A percentile compares a stretch with the other conserved stretches of the same genome.
Conservation (phyloP, 805 yeast species). For the Nakazawaea sp. region DNA sequence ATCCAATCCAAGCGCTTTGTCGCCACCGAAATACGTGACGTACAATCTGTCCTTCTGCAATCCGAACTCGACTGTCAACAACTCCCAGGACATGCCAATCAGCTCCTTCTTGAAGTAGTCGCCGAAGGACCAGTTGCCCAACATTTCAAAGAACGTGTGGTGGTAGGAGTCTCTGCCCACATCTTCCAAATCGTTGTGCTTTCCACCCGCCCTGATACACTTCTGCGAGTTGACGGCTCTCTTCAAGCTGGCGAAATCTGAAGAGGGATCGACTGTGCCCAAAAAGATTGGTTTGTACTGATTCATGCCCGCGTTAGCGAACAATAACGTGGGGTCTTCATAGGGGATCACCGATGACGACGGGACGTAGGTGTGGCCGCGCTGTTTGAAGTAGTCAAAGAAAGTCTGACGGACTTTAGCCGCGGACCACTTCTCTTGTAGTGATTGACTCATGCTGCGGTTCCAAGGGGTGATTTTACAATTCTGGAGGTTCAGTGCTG, state of each 20-base stretch:
- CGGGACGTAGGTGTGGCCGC: conserved; percentile 76
- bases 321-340: conserved; percentile 94
- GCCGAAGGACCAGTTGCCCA: conserved; percentile 99
- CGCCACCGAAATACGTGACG: conserved; percentile 97
- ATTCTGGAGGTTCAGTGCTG: too few relatives aligned
- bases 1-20: conserved; percentile 68
- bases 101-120: conserved; percentile 97
- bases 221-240: conserved; percentile 95
- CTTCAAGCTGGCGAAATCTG: conserved; percentile 76
- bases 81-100: conserved; percentile 81
- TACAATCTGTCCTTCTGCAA: conserved; percentile 74
- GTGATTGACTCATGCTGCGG: too few relatives aligned
- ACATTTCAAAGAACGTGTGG: conserved; percentile 98
- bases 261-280: conserved; percentile 95
- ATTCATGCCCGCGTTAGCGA: conserved; percentile 99
- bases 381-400: conserved; percentile 66
- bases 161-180: conserved; percentile 98
- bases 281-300: conserved; percentile 96
- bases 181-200: conserved; percentile 96
- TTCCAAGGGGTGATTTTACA: too few relatives aligned
- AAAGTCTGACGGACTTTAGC: conserved; percentile 66
- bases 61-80: conserved; percentile 80
- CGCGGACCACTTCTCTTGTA: conserved; percentile 37
- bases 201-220: conserved; percentile 99
- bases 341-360: conserved; percentile 95